These are phyloP conservation scores for Gnomoniopsis smithogilvyi DNA, from an alignment of 2,329 filamentous ascomycete genomes.

Conservation along the genomic window DNA sequence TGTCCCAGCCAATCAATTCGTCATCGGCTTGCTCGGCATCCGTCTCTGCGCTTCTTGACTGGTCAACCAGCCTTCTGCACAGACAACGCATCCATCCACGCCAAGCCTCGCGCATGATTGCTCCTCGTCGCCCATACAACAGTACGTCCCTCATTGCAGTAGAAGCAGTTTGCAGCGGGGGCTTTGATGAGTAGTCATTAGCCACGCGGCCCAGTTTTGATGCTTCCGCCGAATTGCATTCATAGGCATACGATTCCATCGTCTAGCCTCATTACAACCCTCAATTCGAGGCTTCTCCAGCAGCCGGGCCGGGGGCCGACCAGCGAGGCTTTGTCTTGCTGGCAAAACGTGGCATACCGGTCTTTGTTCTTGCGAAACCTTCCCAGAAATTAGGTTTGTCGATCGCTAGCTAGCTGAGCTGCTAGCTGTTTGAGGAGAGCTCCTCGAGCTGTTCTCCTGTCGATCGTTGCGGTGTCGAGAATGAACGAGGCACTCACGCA, in stretches of 20 bases:
- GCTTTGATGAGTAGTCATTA: no score
- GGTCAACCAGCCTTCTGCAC: constrained; percentile 34
- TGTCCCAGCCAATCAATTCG: constrained; percentile 41
- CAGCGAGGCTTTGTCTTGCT: background rate
- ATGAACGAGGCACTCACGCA: background rate
- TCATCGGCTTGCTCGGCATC: background rate
- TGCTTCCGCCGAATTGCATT: background rate
- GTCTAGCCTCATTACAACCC: background rate
- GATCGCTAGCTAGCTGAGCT: background rate
- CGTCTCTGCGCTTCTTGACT: constrained; percentile 5
- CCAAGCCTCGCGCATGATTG: constrained; percentile 15
- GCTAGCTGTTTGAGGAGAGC: background rate
- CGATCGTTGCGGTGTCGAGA: background rate
- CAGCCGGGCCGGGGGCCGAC: no score
- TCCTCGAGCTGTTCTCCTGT: background rate
- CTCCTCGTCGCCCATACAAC: background rate
- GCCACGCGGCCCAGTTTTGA: background rate
- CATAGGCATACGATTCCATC: background rate
- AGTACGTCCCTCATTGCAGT: no score
- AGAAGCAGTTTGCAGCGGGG: background rate
- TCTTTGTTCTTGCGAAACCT: background rate
- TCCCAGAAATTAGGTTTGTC: background rate
- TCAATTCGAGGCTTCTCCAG: background rate
- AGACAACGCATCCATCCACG: constrained; percentile 40
- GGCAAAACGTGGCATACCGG: background rate